Base-by-base conservation (phyloP, 2,329 filamentous ascomycete species). In the Exophiala alcalophila region DNA sequence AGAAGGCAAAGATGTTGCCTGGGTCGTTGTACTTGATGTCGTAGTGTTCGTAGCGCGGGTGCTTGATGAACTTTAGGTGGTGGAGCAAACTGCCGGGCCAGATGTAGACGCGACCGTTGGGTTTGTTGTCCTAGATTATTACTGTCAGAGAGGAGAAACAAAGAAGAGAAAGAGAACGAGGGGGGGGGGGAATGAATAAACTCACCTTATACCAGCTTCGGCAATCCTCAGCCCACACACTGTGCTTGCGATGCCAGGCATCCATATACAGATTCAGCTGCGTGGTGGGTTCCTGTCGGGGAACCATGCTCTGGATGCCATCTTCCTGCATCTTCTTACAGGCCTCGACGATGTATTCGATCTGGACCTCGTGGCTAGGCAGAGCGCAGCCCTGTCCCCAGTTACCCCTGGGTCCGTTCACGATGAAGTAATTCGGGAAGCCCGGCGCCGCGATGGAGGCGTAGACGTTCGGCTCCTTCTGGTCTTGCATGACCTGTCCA, bases 381-480 rank as follows among this genome's bases (percentile, higher is more conserved):
- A 60, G 27, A 2, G 60, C 29, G n/a, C 54, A 55, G 4, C 61
- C 62, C 38, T 63, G 55, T 0, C 53, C 54, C 27, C 53, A 55
- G 9, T 56, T 57, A 8, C 46, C 53, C 11, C 55, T 56, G 1
- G 61, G 61, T 0, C 61, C 62, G 7, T 57, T 54, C 38, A 63
- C 56, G 16, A 58, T 57, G 20, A 66, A 59, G 34, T 62, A 63
- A 19, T 37, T 66, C 14, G 72, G 72, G 49, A 73, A 71, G 2
- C 66, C 63, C 0, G 69, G 62, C 4, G 66, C 68, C 0, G 67
- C 65, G 7, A 73, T 52, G 4, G 69, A 69, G 4, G 74, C 55
- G 56, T 76, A 76, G 9, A 48, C 39, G 25, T 63, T 56, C 4
- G 60, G 57, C 67, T 69, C 72, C n/a, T 63, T 57, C 39, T 70